Conservation (phyloP, 2,329 filamentous ascomycete species). For the Cytospora leucostoma region DNA sequence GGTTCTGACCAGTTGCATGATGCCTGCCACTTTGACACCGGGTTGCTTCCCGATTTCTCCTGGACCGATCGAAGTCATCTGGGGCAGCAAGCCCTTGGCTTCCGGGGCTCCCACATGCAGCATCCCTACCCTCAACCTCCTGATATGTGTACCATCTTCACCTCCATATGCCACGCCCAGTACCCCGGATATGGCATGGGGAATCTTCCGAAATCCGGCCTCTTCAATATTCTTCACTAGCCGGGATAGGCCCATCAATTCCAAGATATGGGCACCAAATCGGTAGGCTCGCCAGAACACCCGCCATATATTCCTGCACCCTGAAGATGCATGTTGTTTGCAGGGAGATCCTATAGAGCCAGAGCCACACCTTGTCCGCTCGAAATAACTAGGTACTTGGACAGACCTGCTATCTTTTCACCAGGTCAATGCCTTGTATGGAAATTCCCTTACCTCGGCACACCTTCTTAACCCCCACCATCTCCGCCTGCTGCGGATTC, state of each 20-base stretch:
- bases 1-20: background rate
- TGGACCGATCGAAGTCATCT: background rate
- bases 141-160: background rate
- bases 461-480: constrained; percentile 2
- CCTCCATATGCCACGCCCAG: background rate
- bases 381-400: background rate
- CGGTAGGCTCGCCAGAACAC: constrained; percentile 12
- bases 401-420: constrained; percentile 9
- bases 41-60: background rate
- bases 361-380: background rate
- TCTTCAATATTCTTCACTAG: background rate
- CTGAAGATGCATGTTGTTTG: background rate
- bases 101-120: background rate
- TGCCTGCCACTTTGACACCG: background rate
- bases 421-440: constrained; percentile 3
- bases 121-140: background rate
- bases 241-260: background rate
- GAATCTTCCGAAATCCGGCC: background rate
- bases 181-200: background rate
- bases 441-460: constrained; percentile 11
- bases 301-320: background rate
- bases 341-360: background rate
- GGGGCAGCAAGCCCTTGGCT: background rate
- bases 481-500: constrained; percentile 16
- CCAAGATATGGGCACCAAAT: background rate